phyloP scores from a whole-genome alignment of 371 early-diverging fungal species.

The Mortierella sp. region DNA sequence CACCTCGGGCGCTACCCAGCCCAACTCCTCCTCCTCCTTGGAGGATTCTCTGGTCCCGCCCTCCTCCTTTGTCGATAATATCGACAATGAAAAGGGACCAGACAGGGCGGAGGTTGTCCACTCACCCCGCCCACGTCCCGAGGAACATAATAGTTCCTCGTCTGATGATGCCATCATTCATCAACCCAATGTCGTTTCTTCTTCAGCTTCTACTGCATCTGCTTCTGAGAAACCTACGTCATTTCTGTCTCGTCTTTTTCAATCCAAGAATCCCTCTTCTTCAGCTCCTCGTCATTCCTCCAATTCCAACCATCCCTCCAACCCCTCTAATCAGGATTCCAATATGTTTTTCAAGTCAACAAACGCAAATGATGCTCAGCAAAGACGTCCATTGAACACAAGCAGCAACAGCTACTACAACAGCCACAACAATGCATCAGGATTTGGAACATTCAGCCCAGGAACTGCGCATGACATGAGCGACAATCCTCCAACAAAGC shows the following conservation, averaged over 20 bases:
- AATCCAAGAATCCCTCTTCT: too few relatives aligned
- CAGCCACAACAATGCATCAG: background rate
- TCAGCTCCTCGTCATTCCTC: too few relatives aligned
- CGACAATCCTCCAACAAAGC: slow-evolving; percentile 15
- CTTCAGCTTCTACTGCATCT: too few relatives aligned
- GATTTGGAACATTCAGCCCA: background rate
- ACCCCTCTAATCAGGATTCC: too few relatives aligned
- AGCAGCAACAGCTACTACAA: background rate
- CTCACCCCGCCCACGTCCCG: background rate
- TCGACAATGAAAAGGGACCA: slow-evolving; percentile 34
- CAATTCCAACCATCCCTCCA: too few relatives aligned
- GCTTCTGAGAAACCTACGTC: background rate
- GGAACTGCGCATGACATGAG: slow-evolving; percentile 10
- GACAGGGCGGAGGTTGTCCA: slow-evolving; percentile 16
- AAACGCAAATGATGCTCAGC: background rate
- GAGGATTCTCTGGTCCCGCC: slow-evolving; percentile 44
- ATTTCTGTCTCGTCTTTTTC: background rate
- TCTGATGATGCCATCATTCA: too few relatives aligned
- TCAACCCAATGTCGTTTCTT: too few relatives aligned
- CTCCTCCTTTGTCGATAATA: background rate
- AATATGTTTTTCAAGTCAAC: background rate
- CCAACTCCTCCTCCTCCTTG: background rate
- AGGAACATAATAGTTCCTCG: background rate
- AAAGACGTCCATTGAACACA: background rate
- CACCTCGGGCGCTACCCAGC: slow-evolving; percentile 32